Percentiles rank a stretch among this genome's conserved stretches.
phyloP scores from a whole-genome alignment of 345 rosid species.

The Eucalyptus tenuipes region DNA sequence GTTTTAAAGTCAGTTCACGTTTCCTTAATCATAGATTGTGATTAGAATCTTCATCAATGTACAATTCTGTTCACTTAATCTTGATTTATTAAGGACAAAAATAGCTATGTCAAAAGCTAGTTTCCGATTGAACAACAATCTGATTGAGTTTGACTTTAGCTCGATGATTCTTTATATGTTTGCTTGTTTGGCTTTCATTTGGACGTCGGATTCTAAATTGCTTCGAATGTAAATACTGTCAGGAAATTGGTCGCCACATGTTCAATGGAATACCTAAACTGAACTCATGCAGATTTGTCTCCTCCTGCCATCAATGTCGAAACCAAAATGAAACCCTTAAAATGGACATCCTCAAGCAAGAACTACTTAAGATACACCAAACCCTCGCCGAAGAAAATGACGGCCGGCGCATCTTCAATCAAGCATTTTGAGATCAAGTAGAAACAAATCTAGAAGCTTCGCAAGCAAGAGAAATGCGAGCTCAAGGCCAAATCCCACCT shows the following conservation, averaged over 20 bases:
- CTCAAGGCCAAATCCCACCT: slow-evolving; percentile 49
- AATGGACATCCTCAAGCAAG: slow-evolving; percentile 73
- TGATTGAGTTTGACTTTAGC: no score
- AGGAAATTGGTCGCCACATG: not conserved
- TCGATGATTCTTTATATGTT: no score
- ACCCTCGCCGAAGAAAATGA: slow-evolving; percentile 50
- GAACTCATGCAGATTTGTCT: not conserved
- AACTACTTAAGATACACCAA: slow-evolving; percentile 63
- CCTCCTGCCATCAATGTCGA: not conserved
- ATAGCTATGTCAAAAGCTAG: no score
- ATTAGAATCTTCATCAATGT: no score
- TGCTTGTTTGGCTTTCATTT: no score
- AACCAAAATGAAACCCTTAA: not conserved
- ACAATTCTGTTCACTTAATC: no score
- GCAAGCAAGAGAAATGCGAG: slow-evolving; percentile 73
- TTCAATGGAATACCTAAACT: not conserved
- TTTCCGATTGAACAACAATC: no score
- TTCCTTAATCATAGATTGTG: no score
- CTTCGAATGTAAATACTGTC: no score
- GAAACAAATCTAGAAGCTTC: slow-evolving; percentile 71
- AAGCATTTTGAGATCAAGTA: slow-evolving; percentile 72
- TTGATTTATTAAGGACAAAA: no score
- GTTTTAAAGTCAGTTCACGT: no score
- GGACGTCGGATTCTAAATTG: no score
- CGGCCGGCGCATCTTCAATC: slow-evolving; percentile 54